phyloP scores from a whole-genome alignment of 2,329 filamentous ascomycete species.

The Aspergillus jensenii region DNA sequence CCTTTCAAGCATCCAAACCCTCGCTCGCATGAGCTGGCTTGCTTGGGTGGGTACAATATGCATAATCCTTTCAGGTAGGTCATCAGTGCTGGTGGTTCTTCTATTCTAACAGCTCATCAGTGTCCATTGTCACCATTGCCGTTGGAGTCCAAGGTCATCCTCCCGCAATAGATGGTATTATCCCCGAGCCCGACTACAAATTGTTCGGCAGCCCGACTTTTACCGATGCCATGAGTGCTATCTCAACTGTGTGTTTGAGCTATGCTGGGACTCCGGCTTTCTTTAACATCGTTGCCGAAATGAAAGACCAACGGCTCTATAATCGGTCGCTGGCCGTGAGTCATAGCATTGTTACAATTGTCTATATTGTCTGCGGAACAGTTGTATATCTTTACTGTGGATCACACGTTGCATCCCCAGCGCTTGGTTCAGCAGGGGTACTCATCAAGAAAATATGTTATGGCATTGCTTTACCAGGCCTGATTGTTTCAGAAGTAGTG shows the following conservation, averaged over 20 bases:
- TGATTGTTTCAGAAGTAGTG: background rate
- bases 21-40: slow-evolving; percentile 32
- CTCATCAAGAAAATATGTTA: slow-evolving; percentile 63
- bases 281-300: slow-evolving; percentile 64
- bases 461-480: slow-evolving; percentile 60
- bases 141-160: slow-evolving; percentile 22
- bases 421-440: slow-evolving; percentile 60
- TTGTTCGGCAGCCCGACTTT: slow-evolving; percentile 20
- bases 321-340: slow-evolving; percentile 61
- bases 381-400: slow-evolving; percentile 69
- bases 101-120: slow-evolving; percentile 12
- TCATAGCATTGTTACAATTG: slow-evolving; percentile 55
- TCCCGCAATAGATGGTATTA: background rate
- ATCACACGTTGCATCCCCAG: slow-evolving; percentile 60
- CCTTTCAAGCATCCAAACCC: slow-evolving; percentile 33
- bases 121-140: slow-evolving; percentile 25
- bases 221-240: slow-evolving; percentile 19
- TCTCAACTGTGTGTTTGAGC: slow-evolving; percentile 9
- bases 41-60: slow-evolving; percentile 31
- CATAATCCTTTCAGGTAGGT: slow-evolving; percentile 15
- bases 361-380: slow-evolving; percentile 65
- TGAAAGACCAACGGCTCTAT: slow-evolving; percentile 59
- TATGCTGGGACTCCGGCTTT: slow-evolving; percentile 46
- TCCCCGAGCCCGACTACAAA: slow-evolving; percentile 7
- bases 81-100: too few relatives aligned